A percentile compares a stretch with the other conserved stretches of the same genome.
These are phyloP conservation scores for Pseudogymnoascus sp. DNA, from an alignment of 2,329 filamentous ascomycete species.

Conservation along the genomic window DNA sequence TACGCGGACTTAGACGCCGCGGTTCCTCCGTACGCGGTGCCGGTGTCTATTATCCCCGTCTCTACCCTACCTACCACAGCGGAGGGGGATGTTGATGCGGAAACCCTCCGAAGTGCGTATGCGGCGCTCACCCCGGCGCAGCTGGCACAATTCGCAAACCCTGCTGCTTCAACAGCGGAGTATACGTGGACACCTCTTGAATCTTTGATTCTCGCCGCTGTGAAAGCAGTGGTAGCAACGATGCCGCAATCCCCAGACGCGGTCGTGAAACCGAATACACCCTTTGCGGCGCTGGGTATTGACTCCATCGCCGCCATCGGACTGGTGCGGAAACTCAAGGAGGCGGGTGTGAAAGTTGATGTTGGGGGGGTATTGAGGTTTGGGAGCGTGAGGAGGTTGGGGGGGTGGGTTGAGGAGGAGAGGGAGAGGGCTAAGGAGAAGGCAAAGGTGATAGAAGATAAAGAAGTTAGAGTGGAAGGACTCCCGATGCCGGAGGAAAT, in stretches of 20 bases:
- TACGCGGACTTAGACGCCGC: conserved; percentile 5
- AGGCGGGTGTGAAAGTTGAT: conserved; percentile 40
- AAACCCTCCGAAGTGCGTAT: conserved; percentile 32
- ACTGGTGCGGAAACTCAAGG: conserved; percentile 49
- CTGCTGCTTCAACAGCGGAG: conserved; percentile 8
- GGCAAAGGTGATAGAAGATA: not conserved
- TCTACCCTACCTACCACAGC: conserved; percentile 59
- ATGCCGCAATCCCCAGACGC: conserved; percentile 37
- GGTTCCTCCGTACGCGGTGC: conserved; percentile 60
- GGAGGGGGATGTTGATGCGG: conserved; percentile 66
- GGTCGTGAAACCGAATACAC: conserved; percentile 53
- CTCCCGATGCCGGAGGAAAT: not conserved
- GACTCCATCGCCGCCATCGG: conserved; percentile 77
- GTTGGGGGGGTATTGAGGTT: conserved; percentile 64
- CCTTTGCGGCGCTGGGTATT: conserved; percentile 69
- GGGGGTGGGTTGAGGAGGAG: conserved; percentile 22
- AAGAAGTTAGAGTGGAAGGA: not conserved
- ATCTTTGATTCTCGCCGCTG: conserved; percentile 40
- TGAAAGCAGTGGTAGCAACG: conserved; percentile 34
- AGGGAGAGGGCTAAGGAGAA: not conserved
- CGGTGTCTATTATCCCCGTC: conserved; percentile 63
- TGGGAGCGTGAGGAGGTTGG: conserved; percentile 55
- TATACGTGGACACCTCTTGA: conserved; percentile 47
- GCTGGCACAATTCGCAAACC: not conserved
- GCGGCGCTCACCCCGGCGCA: not conserved